Conservation (phyloP, 1,139 yeast species). For the Suhomyces guaymorum region DNA sequence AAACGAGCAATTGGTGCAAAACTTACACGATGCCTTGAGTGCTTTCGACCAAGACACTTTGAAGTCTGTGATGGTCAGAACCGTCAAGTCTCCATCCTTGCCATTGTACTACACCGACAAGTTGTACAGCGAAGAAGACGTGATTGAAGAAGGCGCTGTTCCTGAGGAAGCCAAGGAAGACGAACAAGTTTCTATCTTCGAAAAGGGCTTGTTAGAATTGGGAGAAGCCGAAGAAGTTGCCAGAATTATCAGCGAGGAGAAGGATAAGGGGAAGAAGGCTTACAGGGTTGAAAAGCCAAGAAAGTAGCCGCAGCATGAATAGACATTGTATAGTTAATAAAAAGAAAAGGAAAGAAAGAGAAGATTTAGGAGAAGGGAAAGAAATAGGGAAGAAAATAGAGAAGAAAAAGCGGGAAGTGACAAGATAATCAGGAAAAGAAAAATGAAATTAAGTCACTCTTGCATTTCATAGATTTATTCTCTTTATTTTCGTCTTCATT, state of each 20-base stretch:
- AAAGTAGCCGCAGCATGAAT: too few relatives aligned
- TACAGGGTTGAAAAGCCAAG: constrained; percentile 12
- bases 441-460: too few relatives aligned
- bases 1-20: constrained; percentile 43
- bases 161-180: constrained; percentile 32
- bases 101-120: constrained; percentile 75
- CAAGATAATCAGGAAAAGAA: too few relatives aligned
- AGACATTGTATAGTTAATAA: neutral
- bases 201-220: constrained; percentile 77
- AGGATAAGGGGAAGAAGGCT: constrained; percentile 18
- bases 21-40: constrained; percentile 57
- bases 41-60: constrained; percentile 46
- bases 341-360: too few relatives aligned
- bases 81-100: constrained; percentile 73
- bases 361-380: too few relatives aligned
- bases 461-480: too few relatives aligned
- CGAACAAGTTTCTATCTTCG: constrained; percentile 57
- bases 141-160: constrained; percentile 19
- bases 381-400: too few relatives aligned
- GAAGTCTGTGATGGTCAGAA: constrained; percentile 68
- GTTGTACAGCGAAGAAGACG: constrained; percentile 46
- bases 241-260: constrained; percentile 46
- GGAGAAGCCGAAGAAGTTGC: constrained; percentile 68
- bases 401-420: too few relatives aligned
- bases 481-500: too few relatives aligned